A percentile compares a stretch with the other conserved stretches of the same genome.
Conservation (phyloP, 2,329 filamentous ascomycete species). For the Bipolaris victoriae region DNA sequence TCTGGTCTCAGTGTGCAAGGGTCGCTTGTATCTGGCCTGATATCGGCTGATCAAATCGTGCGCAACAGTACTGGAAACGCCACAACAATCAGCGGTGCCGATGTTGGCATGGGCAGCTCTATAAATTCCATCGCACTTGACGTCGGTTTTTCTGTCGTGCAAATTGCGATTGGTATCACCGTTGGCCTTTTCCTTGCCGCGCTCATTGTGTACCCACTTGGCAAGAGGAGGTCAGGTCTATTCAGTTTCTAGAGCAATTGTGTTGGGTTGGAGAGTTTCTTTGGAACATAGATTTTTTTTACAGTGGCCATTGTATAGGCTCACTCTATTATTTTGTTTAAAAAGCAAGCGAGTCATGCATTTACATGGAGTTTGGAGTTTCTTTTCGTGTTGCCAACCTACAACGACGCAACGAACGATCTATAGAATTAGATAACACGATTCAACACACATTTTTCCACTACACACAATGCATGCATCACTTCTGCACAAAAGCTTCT, state of each 20-base stretch:
- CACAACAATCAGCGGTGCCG: slow-evolving; percentile 44
- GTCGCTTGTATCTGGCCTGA: slow-evolving; percentile 62
- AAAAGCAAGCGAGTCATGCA: slow-evolving; percentile 13
- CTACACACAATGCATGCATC: not conserved
- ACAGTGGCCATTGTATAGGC: not conserved
- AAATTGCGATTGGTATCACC: slow-evolving; percentile 60
- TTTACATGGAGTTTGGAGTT: slow-evolving; percentile 7
- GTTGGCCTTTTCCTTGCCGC: slow-evolving; percentile 58
- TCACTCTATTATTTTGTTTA: slow-evolving; percentile 2
- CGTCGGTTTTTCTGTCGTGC: slow-evolving; percentile 56
- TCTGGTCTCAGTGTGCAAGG: slow-evolving; percentile 65
- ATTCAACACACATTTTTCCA: not conserved
- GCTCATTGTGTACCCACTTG: slow-evolving; percentile 57
- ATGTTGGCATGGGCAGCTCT: slow-evolving; percentile 26
- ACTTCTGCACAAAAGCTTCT: not conserved
- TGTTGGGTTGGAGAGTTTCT: not conserved
- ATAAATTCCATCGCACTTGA: slow-evolving; percentile 56
- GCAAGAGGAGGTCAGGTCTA: slow-evolving; percentile 53
- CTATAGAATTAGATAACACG: not conserved
- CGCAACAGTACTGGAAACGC: slow-evolving; percentile 54
- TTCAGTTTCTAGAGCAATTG: slow-evolving; percentile 39
- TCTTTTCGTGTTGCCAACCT: not conserved
- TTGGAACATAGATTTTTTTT: not conserved
- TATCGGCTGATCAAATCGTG: slow-evolving; percentile 62
- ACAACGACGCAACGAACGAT: slow-evolving; percentile 10